Evolutionary conservation across 257 asterid genomes (phyloP), one percentile per base, ranked within the genome.

Genomic region (Capsicum chinense): DNA sequence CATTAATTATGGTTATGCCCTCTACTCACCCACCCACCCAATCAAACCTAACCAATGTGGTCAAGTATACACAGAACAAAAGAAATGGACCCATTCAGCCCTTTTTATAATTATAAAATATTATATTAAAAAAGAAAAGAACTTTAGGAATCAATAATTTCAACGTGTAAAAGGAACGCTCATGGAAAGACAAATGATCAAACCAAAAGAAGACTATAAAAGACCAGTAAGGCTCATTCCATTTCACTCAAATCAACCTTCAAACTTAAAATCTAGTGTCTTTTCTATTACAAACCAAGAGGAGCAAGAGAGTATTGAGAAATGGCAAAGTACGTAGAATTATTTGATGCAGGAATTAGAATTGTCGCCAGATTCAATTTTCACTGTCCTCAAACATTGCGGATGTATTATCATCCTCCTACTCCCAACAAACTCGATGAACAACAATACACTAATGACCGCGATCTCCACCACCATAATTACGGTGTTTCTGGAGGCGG

Each of bases 301-400:
- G 15, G 35, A 35, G 13, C 26, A 26, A 26, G 26, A 26, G 1
- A 26, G 26, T 0, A 2, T 70, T 10, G 54, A 68, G 60, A 26
- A 26, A 83, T 91, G 96, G 93, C 88, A 48, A 92, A 86, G 69
- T 90, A 89, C 58, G 8, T 73, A 13, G 94, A 91, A 89, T 85
- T 92, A 57, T 58, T 91, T 82, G 94, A 92, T 33, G 89, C 86
- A 0, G 90, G 91, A 17, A 21, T 86, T 13, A 90, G 93, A 80
- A 81, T 88, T 5, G 91, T 9, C 9, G 78, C 87, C 52, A 91
- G 93, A 79, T 90, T 92, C 60, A 91, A 92, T 62, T 90, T 94
- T 15, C 94, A 92, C 89, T 92, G 94, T 87, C 95, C 94, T 3
- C 94, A 92, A 50, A 91, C 94, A 48, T 93, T 90, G 54, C 88